phyloP scores from a whole-genome alignment of 176 grass and related monocot genomes.

The Chloris gayana region DNA sequence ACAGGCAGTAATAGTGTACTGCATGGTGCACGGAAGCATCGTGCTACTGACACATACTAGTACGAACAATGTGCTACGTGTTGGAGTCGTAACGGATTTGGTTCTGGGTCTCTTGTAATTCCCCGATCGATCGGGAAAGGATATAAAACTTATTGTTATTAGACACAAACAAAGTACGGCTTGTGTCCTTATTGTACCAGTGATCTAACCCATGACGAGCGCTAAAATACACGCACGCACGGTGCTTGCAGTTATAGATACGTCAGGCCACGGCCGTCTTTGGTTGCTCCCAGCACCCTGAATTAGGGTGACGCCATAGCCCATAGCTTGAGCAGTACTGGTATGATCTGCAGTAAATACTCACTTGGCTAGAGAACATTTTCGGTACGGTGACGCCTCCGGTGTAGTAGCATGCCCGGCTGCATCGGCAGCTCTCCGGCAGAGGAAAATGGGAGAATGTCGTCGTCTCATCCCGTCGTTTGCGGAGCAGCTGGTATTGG shows the following conservation, averaged over 20 bases:
- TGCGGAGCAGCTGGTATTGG: too few relatives aligned
- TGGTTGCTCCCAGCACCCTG: neutral
- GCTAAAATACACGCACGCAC: neutral
- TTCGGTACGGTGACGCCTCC: too few relatives aligned
- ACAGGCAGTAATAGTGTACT: neutral
- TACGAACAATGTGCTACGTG: neutral
- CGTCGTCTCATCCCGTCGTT: too few relatives aligned
- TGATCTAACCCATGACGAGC: neutral
- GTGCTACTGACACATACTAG: neutral
- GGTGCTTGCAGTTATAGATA: too few relatives aligned
- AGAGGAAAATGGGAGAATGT: too few relatives aligned
- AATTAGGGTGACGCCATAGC: neutral
- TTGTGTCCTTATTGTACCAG: neutral
- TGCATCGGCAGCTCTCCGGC: neutral
- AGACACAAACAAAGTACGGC: neutral
- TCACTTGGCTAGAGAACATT: too few relatives aligned
- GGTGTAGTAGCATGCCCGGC: too few relatives aligned
- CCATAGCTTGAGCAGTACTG: too few relatives aligned
- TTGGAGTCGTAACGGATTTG: neutral
- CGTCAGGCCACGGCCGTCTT: neutral
- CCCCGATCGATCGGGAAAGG: neutral
- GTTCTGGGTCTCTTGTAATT: neutral
- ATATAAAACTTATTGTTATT: neutral
- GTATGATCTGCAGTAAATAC: too few relatives aligned
- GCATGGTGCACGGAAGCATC: neutral